Conservation (phyloP, 208 protist genomes). For the Angomonas deanei region DNA sequence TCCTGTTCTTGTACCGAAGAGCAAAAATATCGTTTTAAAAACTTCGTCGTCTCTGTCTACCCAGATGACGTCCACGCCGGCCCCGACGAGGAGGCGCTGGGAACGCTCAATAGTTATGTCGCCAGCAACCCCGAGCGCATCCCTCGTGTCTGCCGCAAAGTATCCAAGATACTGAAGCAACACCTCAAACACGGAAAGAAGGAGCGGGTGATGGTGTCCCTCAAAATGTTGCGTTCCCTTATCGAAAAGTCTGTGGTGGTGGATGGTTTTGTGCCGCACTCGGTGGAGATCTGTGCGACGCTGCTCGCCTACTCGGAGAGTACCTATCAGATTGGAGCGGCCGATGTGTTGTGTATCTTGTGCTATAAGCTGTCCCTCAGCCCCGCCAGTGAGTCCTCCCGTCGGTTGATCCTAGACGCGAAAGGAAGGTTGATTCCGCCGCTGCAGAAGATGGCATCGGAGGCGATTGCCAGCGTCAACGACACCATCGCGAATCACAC, state of each 20-base stretch:
- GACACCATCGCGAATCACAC: conserved; percentile 25
- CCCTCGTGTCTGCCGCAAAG: conserved; percentile 78
- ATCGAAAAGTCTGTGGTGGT: conserved; percentile 46
- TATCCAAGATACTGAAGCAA: conserved; percentile 46
- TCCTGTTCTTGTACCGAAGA: conserved; percentile 38
- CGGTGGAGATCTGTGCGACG: conserved; percentile 44
- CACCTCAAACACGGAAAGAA: conserved; percentile 32
- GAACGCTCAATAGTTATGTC: conserved; percentile 65
- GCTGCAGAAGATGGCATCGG: conserved; percentile 53
- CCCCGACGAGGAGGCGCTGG: conserved; percentile 54
- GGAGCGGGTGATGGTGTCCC: conserved; percentile 56
- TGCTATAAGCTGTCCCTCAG: conserved; percentile 44
- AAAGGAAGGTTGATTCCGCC: conserved; percentile 48
- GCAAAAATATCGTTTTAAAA: conserved; percentile 73
- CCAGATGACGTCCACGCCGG: conserved; percentile 29
- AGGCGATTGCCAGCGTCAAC: conserved; percentile 16
- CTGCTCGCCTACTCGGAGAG: conserved; percentile 30
- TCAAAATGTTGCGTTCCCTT: conserved; percentile 51
- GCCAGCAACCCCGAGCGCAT: conserved; percentile 78
- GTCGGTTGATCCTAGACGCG: conserved; percentile 56
- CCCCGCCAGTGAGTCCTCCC: conserved; percentile 40
- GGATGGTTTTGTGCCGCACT: conserved; percentile 70
- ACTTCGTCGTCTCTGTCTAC: conserved; percentile 75
- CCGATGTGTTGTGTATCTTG: conserved; percentile 53
- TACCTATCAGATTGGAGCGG: conserved; percentile 57